A percentile compares a stretch with the other conserved stretches of the same genome.
Conservation (phyloP, 2,329 filamentous ascomycete species). For the Emergomyces orientalis region DNA sequence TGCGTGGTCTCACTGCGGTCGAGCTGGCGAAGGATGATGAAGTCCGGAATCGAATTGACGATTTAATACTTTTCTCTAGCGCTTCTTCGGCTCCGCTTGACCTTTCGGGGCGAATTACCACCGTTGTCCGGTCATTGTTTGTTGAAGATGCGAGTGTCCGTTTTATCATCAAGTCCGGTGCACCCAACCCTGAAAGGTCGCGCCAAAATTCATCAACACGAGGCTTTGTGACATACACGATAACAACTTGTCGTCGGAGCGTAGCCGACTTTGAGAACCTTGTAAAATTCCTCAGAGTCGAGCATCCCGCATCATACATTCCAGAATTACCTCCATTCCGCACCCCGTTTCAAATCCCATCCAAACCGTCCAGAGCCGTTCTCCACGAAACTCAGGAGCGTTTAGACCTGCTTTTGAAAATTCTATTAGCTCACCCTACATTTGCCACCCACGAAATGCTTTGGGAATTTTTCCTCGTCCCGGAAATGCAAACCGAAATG, state of each 20-base stretch:
- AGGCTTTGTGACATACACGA: constrained; percentile 64
- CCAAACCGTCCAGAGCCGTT: constrained; percentile 77
- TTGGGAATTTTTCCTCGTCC: constrained; percentile 98
- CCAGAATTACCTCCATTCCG: constrained; percentile 67
- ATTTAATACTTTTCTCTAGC: constrained; percentile 74
- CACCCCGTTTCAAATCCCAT: constrained; percentile 86
- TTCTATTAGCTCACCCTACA: constrained; percentile 77
- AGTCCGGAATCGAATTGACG: constrained; percentile 90
- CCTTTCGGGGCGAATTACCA: constrained; percentile 72
- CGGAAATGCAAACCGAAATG: constrained; percentile 81
- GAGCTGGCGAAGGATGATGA: constrained; percentile 98
- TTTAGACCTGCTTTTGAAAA: constrained; percentile 79
- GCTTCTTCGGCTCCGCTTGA: constrained; percentile 44
- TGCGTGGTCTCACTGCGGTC: constrained; percentile 82
- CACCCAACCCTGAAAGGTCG: constrained; percentile 46
- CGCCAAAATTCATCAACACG: constrained; percentile 43
- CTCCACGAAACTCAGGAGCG: constrained; percentile 79
- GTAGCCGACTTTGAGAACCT: constrained; percentile 86
- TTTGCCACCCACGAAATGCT: constrained; percentile 95
- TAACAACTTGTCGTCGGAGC: constrained; percentile 86
- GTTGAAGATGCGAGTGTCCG: constrained; percentile 92
- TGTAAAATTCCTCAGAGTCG: constrained; percentile 68
- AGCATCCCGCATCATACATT: constrained; percentile 93
- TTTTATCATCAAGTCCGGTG: constrained; percentile 87
- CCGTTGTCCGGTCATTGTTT: constrained; percentile 90